Base-by-base conservation (phyloP, 345 rosid genomes). In the Salix purpurea region DNA sequence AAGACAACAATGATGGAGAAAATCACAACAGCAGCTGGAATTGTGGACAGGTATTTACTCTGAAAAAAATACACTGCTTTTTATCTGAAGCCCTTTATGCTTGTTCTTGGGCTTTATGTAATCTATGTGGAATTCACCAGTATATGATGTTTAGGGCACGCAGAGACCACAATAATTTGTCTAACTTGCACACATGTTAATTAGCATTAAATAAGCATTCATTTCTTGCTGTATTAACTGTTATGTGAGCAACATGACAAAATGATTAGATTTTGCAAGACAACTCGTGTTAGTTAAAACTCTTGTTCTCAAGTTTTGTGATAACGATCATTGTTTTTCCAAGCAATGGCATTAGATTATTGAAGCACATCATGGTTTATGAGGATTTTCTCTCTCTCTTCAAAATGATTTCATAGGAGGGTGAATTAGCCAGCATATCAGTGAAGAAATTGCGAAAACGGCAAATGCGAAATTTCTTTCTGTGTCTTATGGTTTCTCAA, bases 401-500 rank as follows among this genome's bases (percentile, higher is more conserved):
- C 30, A 64, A 81, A 56, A 69, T 76, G 50, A 74, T 23, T 60
- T 19, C 72, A 54, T 76, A 95, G 99, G 99, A 95, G 72, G 99
- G 99, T 46, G 99, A 95, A 62, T 86, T 89, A 82, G 92, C 87
- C 32, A 87, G 92, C 80, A 85, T 90, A 77, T 88, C 87, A 1
- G 98, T 93, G 83, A 93, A 88, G 93, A 90, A 88, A 76, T 77
- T 95, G 84, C 90, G 99, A 86, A 90, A 89, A 85, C 90, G 91
- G 69, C 99, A 95, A 80, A 91, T 93, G 96, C 89, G 87, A 67
- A 95, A 95, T 88, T 93, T 95, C 88, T 84, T 91, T 69, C 82
- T 95, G 58, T 89, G 94, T 87, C 97, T 95, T 79, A 95, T 95
- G 96, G 92, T 95, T 82, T 90, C 98, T 78, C 99, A 95, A 79